Evolutionary conservation across 2,329 filamentous ascomycete species (phyloP), one percentile per base, ranked within the genome.

Genomic region (Scolecobasidium constrictum): DNA sequence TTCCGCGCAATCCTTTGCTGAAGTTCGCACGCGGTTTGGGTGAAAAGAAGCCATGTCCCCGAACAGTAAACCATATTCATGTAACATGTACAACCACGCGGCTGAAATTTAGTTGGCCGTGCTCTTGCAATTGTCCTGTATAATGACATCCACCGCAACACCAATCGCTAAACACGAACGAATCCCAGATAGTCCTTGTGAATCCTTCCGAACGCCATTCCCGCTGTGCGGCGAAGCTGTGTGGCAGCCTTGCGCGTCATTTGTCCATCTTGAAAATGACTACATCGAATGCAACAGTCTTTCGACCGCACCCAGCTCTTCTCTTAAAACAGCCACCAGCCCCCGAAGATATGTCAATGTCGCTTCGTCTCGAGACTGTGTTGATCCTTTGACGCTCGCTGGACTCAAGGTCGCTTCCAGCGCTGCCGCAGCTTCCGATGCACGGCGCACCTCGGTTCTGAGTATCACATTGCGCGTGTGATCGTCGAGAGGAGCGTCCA

Each of bases 301-400:
- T 26, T 44, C 42, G 28, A 44, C 35, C 12, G 35, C 35, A n/a
- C 21, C 34, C 15, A 44, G 35, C 17, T 44, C 42, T 18, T 44
- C 42, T 20, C 23, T 15, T 20, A 44, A 17, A 15, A 34, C 35
- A n/a, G 12, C 35, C 20, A 44, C 42, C 21, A 44, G 15, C 7
- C 42, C 42, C 20, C 42, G 18, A n/a, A 26, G 42, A 16, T 44
- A 44, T 17, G 23, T 17, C 26, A 44, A 19, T 5, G 42, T 34
- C 13, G 42, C 31, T n/a, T 34, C 21, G 17, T 44, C 42, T 26
- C 42, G 42, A 15, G 12, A 9, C 18, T 35, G 18, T 19, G 31
- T 28, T 15, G 40, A 23, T 34, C 35, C 35, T 34, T 44, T 44
- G 5, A 19, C 16, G 18, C 42, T 44, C 16, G 21, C 19, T 15